Percentiles rank a stretch among this genome's conserved stretches.
These are phyloP conservation scores for Pestalotiopsis sp. DNA, from an alignment of 2,329 filamentous ascomycete genomes.

Conservation along the genomic window DNA sequence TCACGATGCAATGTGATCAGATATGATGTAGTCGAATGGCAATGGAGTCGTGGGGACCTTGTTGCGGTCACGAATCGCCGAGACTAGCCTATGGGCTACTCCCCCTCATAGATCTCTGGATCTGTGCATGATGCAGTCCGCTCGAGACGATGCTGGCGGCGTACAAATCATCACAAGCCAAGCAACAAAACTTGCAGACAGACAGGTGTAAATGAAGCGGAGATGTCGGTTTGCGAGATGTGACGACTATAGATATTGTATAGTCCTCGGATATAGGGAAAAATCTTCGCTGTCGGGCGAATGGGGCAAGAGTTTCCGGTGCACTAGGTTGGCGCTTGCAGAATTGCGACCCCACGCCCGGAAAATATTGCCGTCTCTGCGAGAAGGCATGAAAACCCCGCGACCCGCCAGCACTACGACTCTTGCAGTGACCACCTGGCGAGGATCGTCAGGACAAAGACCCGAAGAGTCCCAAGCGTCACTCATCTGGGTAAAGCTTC, in stretches of 20 bases:
- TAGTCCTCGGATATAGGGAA: neutral
- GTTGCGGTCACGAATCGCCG: neutral
- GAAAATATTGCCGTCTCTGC: neutral
- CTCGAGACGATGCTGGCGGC: neutral
- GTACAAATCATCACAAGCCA: neutral
- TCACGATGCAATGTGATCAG: neutral
- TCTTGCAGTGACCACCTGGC: neutral
- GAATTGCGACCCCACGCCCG: neutral
- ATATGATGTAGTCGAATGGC: neutral
- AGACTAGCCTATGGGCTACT: neutral
- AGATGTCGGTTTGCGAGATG: neutral
- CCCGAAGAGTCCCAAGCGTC: neutral
- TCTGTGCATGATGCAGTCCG: neutral
- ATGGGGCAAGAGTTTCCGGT: neutral
- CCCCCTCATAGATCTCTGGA: neutral
- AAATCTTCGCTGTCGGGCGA: neutral
- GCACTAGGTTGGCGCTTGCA: neutral
- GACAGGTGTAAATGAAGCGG: neutral
- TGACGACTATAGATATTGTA: neutral
- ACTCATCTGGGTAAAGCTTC: neutral
- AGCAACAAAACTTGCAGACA: neutral
- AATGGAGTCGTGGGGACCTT: neutral
- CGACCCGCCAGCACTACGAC: neutral
- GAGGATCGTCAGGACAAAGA: neutral
- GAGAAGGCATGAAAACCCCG: neutral